Conservation (phyloP, 2,329 filamentous ascomycete species). For the Apiospora marii region DNA sequence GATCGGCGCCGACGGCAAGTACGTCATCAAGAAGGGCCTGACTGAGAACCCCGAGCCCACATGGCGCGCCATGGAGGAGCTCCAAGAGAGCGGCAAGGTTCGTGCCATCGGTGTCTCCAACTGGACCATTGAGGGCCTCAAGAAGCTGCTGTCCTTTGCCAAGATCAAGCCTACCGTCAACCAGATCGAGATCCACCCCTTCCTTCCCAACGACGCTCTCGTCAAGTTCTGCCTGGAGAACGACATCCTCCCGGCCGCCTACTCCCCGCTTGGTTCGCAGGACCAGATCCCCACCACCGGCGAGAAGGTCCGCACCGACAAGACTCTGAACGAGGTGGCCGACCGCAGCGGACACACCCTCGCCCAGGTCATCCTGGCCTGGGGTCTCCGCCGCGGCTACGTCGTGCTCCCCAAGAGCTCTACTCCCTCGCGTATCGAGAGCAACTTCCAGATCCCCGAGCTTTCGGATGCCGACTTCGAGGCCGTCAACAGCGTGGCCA, state of each 20-base stretch:
- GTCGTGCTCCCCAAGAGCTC: conserved; percentile 75
- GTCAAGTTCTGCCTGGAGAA: conserved; percentile 61
- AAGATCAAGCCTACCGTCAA: conserved; percentile 51
- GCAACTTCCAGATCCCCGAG: conserved; percentile 67
- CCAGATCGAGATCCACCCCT: conserved; percentile 57
- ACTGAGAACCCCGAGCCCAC: conserved; percentile 73
- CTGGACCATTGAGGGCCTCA: conserved; percentile 50
- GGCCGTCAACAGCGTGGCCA: conserved; percentile 69
- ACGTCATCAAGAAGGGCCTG: conserved; percentile 62
- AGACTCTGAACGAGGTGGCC: conserved; percentile 64
- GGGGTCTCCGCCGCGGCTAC: conserved; percentile 72
- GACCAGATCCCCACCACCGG: conserved; percentile 74
- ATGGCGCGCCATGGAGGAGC: conserved; percentile 66
- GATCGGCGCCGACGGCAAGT: conserved; percentile 55
- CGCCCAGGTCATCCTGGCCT: conserved; percentile 69
- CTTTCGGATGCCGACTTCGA: conserved; percentile 65
- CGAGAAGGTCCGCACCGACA: conserved; percentile 69
- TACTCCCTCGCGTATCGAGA: conserved; percentile 70
- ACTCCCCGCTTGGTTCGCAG: conserved; percentile 66
- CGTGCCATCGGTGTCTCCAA: conserved; percentile 56
- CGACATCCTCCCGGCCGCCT: conserved; percentile 59
- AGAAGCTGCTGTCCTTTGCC: conserved; percentile 49
- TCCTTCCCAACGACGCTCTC: conserved; percentile 56
- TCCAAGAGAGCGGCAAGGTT: conserved; percentile 41
- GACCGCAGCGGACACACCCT: conserved; percentile 64